Percentiles rank a stretch among this genome's conserved stretches.
Evolutionary conservation across 2,329 filamentous ascomycete species (phyloP).

Genomic region (Amauroascus niger): DNA sequence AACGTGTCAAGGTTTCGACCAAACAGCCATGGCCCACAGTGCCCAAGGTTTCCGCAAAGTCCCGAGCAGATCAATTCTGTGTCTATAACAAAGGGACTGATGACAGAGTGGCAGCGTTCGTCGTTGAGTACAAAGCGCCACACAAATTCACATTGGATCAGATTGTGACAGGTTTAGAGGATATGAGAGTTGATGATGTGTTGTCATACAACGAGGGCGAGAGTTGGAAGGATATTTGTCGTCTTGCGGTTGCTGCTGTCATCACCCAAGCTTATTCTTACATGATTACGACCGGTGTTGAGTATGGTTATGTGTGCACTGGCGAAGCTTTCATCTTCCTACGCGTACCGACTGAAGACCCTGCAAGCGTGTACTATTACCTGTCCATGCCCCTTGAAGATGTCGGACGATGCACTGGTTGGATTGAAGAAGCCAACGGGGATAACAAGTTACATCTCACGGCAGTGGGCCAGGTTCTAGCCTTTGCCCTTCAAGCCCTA

Average conservation of each 20-base stretch:
- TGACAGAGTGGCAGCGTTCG: slow-evolving; percentile 21
- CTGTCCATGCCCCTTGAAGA: slow-evolving; percentile 28
- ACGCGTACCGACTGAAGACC: slow-evolving; percentile 24
- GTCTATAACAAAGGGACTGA: slow-evolving; percentile 24
- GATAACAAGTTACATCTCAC: slow-evolving; percentile 22
- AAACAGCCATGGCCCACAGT: too few relatives aligned
- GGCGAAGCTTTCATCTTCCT: slow-evolving; percentile 40
- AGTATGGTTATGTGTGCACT: slow-evolving; percentile 38
- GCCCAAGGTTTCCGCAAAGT: neutral
- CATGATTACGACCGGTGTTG: slow-evolving; percentile 41
- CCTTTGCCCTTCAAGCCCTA: slow-evolving; percentile 26
- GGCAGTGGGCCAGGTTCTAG: slow-evolving; percentile 25
- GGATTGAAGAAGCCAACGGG: slow-evolving; percentile 6
- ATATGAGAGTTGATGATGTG: slow-evolving; percentile 35
- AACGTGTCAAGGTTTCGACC: too few relatives aligned
- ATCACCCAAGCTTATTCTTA: slow-evolving; percentile 44
- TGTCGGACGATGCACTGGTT: slow-evolving; percentile 21
- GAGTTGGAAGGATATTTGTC: slow-evolving; percentile 15
- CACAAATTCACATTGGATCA: slow-evolving; percentile 39
- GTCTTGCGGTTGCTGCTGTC: slow-evolving; percentile 35
- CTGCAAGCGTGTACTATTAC: slow-evolving; percentile 26
- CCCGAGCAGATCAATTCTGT: slow-evolving; percentile 29
- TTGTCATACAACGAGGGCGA: slow-evolving; percentile 27
- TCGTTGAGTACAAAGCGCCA: slow-evolving; percentile 41
- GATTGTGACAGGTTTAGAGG: slow-evolving; percentile 36